Base-by-base conservation (phyloP, 2,329 filamentous ascomycete genomes). In the Aspergillus nomiae region DNA sequence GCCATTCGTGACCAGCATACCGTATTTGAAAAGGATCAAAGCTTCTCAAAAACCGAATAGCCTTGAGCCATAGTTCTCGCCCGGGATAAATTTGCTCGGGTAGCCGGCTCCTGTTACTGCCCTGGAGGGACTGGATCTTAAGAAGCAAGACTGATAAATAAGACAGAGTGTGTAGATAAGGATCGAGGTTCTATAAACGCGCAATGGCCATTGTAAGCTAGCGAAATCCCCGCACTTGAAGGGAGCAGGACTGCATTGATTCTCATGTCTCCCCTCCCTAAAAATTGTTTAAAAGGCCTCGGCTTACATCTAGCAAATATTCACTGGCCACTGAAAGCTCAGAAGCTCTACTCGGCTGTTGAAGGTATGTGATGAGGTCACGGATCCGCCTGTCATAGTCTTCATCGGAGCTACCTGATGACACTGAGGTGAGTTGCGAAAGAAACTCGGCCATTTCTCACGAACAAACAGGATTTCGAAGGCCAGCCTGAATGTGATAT, bases 151-250 rank as follows among this genome's bases (percentile, higher is more conserved):
- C 78, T 65, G 81, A 83, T 56, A 87, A 76, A 74, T 89, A 90
- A 10, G 85, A 80, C 65, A 90, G 81, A 21, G 85, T 85, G 72
- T 90, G 86, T 45, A 81, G 74, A 9, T 82, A 74, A 24, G 89
- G 87, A 68, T 89, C 81, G 62, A 89, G 68, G 41, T 69, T 62
- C 72, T 76, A 45, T 24, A 66, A n/a, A 67, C 26, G n/a, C 61
- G 57, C 38, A 58, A 54, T 16, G 62, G 65, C 34, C 6, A 30
- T 56, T 55, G 50, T 51, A 41, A 41, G 56, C 59, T 43, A 58
- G 50, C 38, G 26, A 51, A 19, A 12, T 36, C 38, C 38, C 4
- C 36, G 24, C 28, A 19, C 41, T 24, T 11, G 59, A 51, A 16
- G 45, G 43, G 55, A 46, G 36, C 26, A 41, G 5, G 34, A 36